A percentile compares a stretch with the other conserved stretches of the same genome.
phyloP scores from a whole-genome alignment of 2,329 filamentous ascomycete species.

The Tolypocladium guangdongense region DNA sequence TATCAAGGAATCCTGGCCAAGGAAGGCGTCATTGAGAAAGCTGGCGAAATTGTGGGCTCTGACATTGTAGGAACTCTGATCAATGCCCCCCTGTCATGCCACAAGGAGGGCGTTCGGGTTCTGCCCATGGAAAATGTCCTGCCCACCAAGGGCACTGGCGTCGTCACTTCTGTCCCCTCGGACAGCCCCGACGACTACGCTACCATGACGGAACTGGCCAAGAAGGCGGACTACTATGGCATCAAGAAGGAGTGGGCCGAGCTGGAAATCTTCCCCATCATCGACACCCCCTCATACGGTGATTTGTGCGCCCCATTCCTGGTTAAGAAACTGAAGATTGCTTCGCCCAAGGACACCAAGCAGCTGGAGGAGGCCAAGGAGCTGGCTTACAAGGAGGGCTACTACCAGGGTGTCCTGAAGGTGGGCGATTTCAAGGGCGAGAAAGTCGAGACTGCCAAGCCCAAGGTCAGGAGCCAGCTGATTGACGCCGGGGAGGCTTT shows the following conservation, averaged over 20 bases:
- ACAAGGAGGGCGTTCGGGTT: constrained; percentile 75
- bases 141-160: constrained; percentile 88
- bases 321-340: constrained; percentile 90
- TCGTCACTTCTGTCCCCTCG: constrained; percentile 90
- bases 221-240: constrained; percentile 93
- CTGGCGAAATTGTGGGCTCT: constrained; percentile 64
- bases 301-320: constrained; percentile 74
- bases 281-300: constrained; percentile 78
- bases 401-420: constrained; percentile 87
- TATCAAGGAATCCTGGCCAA: constrained; percentile 79
- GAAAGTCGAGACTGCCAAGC: constrained; percentile 77
- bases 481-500: constrained; percentile 73
- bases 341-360: constrained; percentile 87
- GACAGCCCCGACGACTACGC: constrained; percentile 92
- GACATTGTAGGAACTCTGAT: constrained; percentile 82
- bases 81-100: constrained; percentile 76
- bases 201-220: constrained; percentile 74
- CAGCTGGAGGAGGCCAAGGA: constrained; percentile 90
- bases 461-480: constrained; percentile 68
- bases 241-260: constrained; percentile 97
- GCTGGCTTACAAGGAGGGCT: constrained; percentile 91
- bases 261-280: constrained; percentile 79
- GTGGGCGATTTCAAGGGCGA: constrained; percentile 81
- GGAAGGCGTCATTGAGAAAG: constrained; percentile 64
- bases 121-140: constrained; percentile 93